These are phyloP conservation scores for Phaffia rhodozyma DNA, from an alignment of 1,284 basidiomycete genomes.

Conservation along the genomic window DNA sequence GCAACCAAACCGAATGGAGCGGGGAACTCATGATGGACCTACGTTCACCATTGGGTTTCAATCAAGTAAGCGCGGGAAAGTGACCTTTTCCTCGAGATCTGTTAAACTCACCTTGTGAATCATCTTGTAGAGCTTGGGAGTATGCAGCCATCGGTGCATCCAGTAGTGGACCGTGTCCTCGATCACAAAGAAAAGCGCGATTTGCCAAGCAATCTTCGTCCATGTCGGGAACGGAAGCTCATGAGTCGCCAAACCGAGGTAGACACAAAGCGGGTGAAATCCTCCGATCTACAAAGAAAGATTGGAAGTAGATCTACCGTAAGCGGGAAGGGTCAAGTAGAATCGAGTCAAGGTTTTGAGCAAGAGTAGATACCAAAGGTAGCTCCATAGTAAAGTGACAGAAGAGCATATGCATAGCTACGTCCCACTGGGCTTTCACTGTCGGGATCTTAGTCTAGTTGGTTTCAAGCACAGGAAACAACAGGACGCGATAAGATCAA, in stretches of 20 bases:
- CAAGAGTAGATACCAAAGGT: conserved; percentile 49
- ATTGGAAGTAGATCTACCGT: not conserved
- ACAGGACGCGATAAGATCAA: not conserved
- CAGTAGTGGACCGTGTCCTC: conserved; percentile 72
- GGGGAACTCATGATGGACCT: conserved; percentile 93
- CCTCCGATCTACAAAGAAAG: conserved; percentile 61
- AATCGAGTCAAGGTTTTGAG: no score
- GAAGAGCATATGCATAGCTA: conserved; percentile 85
- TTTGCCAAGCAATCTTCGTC: conserved; percentile 60
- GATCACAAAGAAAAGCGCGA: conserved; percentile 86
- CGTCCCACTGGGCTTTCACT: conserved; percentile 77
- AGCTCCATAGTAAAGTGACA: conserved; percentile 94
- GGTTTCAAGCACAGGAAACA: not conserved
- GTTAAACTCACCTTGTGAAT: conserved; percentile 57
- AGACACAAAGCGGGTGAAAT: conserved; percentile 87
- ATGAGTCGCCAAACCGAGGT: conserved; percentile 80
- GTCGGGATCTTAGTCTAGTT: conserved; percentile 63
- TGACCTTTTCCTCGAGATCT: no score
- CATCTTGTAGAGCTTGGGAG: conserved; percentile 65
- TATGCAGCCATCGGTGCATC: conserved; percentile 79
- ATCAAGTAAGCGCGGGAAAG: no score
- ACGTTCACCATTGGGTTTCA: not conserved
- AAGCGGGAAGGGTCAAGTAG: not conserved
- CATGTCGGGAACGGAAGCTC: conserved; percentile 77
- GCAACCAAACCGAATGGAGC: conserved; percentile 92